Evolutionary conservation across 2,329 filamentous ascomycete species (phyloP), one percentile per base, ranked within the genome.

Genomic region (Stylonectria norvegica): DNA sequence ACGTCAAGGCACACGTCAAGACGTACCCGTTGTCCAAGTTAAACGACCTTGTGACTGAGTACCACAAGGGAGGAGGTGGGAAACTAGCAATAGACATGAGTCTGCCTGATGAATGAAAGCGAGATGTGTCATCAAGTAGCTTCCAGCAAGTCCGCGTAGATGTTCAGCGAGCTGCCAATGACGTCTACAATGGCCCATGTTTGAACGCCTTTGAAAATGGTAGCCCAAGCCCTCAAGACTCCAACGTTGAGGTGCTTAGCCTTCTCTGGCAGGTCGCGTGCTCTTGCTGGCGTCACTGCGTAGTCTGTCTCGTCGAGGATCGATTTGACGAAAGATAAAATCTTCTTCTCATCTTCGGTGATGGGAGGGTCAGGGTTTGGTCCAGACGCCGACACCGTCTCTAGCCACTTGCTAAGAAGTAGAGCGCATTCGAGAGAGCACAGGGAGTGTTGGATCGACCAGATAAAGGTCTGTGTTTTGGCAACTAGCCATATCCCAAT

Each of bases 141-240:
- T 25, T 31, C 36, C 4, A 39, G 29, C 3, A 27, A 18, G 29
- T 40, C 38, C 22, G 38, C 38, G 12, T 28, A 20, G 8, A 40
- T 34, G 5, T 20, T 28, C 16, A 40, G n/a, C 10, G 20, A 34
- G 6, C 34, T 30, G 3, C 46, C 46, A 4, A 48, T 35, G 9
- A 48, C 36, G 25, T 48, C 28, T 0, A 48, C 46, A 15, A 48
- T 47, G 7, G 7, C 27, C 7, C 7, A 29, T 8, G n/a, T 14
- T 14, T 29, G 27, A 14, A 29, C 7, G 6, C 27, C 27, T 29
- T 29, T 29, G n/a, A 29, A 29, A 9, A 14, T 29, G 7, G 7
- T 14, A 9, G 27, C 27, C 27, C 27, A 29, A 7, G n/a, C 7
- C n/a, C 27, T 25, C 5, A 29, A 14, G 10, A 29, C 7, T 14